phyloP scores from a whole-genome alignment of 768 basidiomycete genomes.

The Punctularia strigosozonata region DNA sequence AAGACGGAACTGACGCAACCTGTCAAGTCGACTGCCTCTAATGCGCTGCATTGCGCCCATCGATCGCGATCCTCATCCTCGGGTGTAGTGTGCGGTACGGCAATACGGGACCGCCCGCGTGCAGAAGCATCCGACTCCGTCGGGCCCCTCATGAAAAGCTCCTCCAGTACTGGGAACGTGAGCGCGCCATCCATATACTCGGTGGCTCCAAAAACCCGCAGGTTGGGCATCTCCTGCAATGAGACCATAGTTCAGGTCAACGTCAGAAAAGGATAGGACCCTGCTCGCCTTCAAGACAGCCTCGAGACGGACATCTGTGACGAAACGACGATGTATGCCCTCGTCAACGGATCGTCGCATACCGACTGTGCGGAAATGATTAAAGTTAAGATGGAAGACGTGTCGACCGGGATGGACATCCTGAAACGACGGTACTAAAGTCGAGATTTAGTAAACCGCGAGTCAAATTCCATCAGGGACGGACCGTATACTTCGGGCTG shows the following conservation, averaged over 20 bases:
- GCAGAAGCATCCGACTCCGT: no score
- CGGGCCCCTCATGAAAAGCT: conserved; percentile 86
- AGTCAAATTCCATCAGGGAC: conserved; percentile 10
- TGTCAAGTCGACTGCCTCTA: conserved; percentile 87
- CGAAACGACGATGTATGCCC: conserved; percentile 81
- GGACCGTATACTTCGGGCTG: conserved; percentile 66
- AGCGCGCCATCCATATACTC: conserved; percentile 98
- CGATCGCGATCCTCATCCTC: conserved; percentile 75
- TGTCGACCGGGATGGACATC: conserved; percentile 71
- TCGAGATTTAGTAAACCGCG: not conserved
- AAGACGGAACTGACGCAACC: conserved; percentile 92
- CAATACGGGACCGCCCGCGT: conserved; percentile 48
- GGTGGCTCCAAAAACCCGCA: conserved; percentile 85
- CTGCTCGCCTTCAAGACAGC: conserved; percentile 59
- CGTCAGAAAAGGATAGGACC: not conserved
- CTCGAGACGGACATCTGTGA: conserved; percentile 79
- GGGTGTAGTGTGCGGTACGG: conserved; percentile 30
- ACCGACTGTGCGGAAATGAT: conserved; percentile 94
- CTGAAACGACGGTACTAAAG: conserved; percentile 50
- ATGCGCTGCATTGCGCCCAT: conserved; percentile 57
- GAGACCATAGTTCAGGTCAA: not conserved
- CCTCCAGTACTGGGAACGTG: conserved; percentile 73
- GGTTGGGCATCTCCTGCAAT: conserved; percentile 75
- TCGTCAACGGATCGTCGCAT: conserved; percentile 90
- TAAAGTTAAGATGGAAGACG: conserved; percentile 85